These are phyloP conservation scores for Lagenaria siceraria DNA, from an alignment of 306 rosid species.

Conservation along the genomic window DNA sequence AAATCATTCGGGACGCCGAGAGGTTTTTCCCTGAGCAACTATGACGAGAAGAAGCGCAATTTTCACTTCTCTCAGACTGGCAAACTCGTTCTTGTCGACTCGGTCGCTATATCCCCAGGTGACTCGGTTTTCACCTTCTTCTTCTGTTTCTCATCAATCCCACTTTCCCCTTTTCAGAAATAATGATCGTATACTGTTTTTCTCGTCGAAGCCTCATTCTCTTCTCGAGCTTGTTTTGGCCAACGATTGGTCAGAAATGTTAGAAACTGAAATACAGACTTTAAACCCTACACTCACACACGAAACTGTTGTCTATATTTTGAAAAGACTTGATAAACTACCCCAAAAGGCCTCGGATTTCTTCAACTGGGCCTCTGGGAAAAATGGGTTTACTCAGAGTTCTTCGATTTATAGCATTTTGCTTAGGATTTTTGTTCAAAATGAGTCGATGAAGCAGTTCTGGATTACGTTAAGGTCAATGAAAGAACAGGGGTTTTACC, in stretches of 20 bases:
- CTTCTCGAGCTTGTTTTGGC: constrained; percentile 35
- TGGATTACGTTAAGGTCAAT: constrained; percentile 45
- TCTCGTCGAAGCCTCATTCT: constrained; percentile 57
- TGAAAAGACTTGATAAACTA: constrained; percentile 47
- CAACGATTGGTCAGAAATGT: constrained; percentile 55
- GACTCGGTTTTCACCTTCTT: constrained; percentile 26
- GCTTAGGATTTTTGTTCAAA: constrained; percentile 39
- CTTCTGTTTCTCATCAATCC: constrained; percentile 17
- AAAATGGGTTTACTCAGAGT: constrained; percentile 43
- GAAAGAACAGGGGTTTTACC: constrained; percentile 54
- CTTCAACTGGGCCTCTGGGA: constrained; percentile 57
- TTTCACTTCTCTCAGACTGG: constrained; percentile 26
- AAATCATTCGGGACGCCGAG: neutral
- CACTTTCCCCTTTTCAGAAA: constrained; percentile 7
- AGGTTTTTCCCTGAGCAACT: constrained; percentile 1
- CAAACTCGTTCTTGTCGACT: constrained; percentile 29
- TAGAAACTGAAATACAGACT: constrained; percentile 40
- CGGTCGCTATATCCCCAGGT: constrained; percentile 33
- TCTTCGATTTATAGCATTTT: constrained; percentile 46
- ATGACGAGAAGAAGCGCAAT: constrained; percentile 51
- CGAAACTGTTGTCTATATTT: constrained; percentile 48
- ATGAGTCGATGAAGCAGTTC: constrained; percentile 46
- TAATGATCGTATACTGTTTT: constrained; percentile 22
- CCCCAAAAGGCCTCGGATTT: constrained; percentile 54
- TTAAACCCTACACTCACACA: constrained; percentile 34